These are phyloP conservation scores for Melanogaster broomeanus DNA, from an alignment of 768 basidiomycete genomes.

Conservation along the genomic window DNA sequence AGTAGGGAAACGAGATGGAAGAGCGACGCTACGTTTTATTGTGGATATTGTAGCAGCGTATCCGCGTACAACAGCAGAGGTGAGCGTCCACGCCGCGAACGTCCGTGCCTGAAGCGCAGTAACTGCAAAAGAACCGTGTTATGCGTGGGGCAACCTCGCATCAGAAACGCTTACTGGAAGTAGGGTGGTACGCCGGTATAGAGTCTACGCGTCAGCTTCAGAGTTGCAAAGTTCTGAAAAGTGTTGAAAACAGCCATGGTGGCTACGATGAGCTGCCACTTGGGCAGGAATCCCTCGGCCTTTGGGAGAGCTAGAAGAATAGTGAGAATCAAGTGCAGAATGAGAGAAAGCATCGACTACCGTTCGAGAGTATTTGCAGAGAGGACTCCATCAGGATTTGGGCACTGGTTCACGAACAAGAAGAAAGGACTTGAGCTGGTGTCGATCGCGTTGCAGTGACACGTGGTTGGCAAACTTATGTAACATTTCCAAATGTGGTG, in stretches of 20 bases:
- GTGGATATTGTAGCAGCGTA: conserved; percentile 92
- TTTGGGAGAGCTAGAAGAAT: conserved; percentile 57
- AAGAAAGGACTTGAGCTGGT: not conserved
- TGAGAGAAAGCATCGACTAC: not conserved
- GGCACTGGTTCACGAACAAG: no score
- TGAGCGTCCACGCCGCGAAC: conserved; percentile 90
- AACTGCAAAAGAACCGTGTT: conserved; percentile 47
- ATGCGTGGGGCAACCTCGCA: not conserved
- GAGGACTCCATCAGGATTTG: conserved; percentile 7
- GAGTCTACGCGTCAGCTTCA: conserved; percentile 74
- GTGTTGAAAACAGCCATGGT: conserved; percentile 83
- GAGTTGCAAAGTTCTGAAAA: conserved; percentile 76
- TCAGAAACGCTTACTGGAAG: conserved; percentile 35
- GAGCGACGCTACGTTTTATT: conserved; percentile 67
- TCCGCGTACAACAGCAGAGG: conserved; percentile 76
- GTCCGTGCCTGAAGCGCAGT: conserved; percentile 85
- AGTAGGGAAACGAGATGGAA: conserved; percentile 8
- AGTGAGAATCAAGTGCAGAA: not conserved
- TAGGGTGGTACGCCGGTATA: conserved; percentile 54
- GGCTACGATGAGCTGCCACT: conserved; percentile 87
- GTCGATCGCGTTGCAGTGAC: conserved; percentile 18
- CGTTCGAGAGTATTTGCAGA: no score
- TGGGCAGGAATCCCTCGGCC: conserved; percentile 70
- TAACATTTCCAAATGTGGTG: conserved; percentile 27
- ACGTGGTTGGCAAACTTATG: conserved; percentile 24